phyloP scores from a whole-genome alignment of 2,329 filamentous ascomycete species.

The Botrytis byssoidea region DNA sequence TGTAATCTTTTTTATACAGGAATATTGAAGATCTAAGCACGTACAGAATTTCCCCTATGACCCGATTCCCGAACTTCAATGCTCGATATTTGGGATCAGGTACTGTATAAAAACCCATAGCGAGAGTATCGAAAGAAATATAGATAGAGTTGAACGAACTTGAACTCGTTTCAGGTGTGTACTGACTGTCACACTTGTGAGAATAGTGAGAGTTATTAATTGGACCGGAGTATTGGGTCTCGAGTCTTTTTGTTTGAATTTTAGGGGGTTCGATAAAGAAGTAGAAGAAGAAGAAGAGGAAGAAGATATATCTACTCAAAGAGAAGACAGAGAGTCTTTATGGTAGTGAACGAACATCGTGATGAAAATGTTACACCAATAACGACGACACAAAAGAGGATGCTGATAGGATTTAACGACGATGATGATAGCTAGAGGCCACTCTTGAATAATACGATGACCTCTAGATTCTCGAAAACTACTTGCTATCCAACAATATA shows the following conservation, averaged over 20 bases:
- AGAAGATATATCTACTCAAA: too few relatives aligned
- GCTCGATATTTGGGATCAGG: background rate
- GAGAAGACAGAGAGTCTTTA: too few relatives aligned
- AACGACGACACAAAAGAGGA: background rate
- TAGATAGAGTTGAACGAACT: background rate
- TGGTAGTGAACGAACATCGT: too few relatives aligned
- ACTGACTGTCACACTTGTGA: background rate
- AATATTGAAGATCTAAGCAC: background rate
- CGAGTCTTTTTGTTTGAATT: background rate
- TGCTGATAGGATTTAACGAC: background rate
- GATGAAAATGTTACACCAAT: too few relatives aligned
- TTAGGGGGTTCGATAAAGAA: background rate
- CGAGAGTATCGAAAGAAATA: background rate
- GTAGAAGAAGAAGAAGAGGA: background rate
- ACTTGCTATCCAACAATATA: background rate
- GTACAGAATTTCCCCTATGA: too few relatives aligned
- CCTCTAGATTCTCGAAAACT: background rate
- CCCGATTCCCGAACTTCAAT: background rate
- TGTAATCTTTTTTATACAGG: background rate
- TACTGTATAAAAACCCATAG: background rate
- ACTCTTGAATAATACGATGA: background rate
- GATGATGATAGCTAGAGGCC: background rate
- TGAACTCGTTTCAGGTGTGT: background rate
- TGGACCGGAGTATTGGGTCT: background rate
- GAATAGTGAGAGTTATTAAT: background rate